Conservation (phyloP, 805 yeast species). For the Saccharomycopsis sp. region DNA sequence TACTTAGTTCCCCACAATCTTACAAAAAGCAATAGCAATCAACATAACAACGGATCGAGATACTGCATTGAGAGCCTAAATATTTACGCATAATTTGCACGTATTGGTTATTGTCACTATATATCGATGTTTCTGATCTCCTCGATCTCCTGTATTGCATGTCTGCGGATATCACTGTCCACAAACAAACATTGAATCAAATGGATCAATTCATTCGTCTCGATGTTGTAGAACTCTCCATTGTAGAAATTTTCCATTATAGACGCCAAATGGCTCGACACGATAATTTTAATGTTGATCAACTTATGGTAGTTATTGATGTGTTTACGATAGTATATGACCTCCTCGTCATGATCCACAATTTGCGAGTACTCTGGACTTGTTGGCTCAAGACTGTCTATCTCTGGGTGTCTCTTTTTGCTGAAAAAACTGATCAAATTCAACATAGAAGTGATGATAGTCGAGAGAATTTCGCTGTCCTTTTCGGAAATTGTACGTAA, state of each 20-base stretch:
- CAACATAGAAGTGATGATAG: slow-evolving; percentile 15
- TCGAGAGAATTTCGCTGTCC: slow-evolving; percentile 15
- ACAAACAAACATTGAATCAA: slow-evolving; percentile 33
- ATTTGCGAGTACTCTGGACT: not conserved
- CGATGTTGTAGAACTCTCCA: slow-evolving; percentile 38
- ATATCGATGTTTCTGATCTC: slow-evolving; percentile 31
- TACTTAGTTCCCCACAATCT: no score
- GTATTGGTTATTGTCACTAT: not conserved
- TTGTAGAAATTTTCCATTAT: slow-evolving; percentile 40
- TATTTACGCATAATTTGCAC: not conserved
- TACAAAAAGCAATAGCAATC: no score
- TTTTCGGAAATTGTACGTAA: slow-evolving; percentile 13
- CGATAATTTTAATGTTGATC: slow-evolving; percentile 15
- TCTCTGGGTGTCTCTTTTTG: not conserved
- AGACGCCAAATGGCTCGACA: slow-evolving; percentile 29
- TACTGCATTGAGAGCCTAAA: no score
- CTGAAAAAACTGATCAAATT: slow-evolving; percentile 10
- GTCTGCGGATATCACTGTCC: slow-evolving; percentile 35
- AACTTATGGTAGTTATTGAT: slow-evolving; percentile 15
- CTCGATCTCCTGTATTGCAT: slow-evolving; percentile 35
- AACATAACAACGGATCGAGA: no score
- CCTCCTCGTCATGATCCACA: slow-evolving; percentile 3
- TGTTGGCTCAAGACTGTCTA: not conserved
- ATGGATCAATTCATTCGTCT: slow-evolving; percentile 34
- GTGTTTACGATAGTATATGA: slow-evolving; percentile 9